These are phyloP conservation scores for Zea mays DNA, from an alignment of 176 grass and related monocot genomes.

Conservation along the genomic window DNA sequence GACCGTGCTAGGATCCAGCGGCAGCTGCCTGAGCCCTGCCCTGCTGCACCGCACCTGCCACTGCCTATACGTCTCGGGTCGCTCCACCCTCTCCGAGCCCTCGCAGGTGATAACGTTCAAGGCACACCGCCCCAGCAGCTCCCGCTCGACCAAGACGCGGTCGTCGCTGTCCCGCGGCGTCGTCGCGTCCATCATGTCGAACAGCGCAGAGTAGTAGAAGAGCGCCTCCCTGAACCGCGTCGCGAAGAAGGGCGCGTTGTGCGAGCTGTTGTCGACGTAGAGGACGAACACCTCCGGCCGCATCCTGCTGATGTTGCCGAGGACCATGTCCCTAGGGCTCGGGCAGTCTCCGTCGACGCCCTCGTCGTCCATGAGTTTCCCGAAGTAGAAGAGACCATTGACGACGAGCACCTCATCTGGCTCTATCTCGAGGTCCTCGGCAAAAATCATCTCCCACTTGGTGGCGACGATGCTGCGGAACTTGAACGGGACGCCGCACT, in stretches of 20 bases:
- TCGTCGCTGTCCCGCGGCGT: conserved; percentile 6
- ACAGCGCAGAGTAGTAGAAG: conserved; percentile 23
- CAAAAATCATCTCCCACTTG: background rate
- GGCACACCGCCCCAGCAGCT: background rate
- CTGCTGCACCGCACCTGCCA: too few relatives aligned
- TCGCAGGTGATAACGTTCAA: conserved; percentile 13
- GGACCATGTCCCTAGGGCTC: conserved; percentile 39
- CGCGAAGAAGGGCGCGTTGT: conserved; percentile 33
- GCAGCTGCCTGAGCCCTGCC: too few relatives aligned
- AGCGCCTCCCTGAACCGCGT: conserved; percentile 48
- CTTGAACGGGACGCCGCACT: background rate
- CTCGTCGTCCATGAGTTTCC: background rate
- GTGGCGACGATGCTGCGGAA: background rate
- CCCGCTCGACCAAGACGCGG: conserved; percentile 36
- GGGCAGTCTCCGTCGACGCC: background rate
- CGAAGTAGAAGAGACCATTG: background rate
- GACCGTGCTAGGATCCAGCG: too few relatives aligned
- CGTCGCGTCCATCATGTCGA: conserved; percentile 40
- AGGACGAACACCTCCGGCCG: conserved; percentile 33
- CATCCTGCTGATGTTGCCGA: conserved; percentile 39
- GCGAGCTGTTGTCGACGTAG: conserved; percentile 21
- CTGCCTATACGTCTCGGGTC: too few relatives aligned
- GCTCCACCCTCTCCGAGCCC: too few relatives aligned
- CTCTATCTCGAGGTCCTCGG: background rate
- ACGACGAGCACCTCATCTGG: background rate